A percentile compares a stretch with the other conserved stretches of the same genome.
phyloP scores from a whole-genome alignment of 192 early-diverging fungal species.

The Linnemannia zychae region DNA sequence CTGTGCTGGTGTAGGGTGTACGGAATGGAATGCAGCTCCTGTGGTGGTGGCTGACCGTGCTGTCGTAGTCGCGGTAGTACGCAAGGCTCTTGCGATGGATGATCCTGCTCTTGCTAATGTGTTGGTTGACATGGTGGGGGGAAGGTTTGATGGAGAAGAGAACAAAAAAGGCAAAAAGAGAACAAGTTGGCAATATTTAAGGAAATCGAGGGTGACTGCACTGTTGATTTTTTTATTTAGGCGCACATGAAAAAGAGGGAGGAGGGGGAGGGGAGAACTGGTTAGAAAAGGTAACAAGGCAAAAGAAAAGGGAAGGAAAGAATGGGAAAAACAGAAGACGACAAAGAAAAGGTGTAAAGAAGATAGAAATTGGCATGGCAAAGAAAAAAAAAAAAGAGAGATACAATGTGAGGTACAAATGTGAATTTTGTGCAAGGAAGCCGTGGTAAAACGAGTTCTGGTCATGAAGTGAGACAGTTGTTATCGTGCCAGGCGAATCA shows the following conservation, averaged over 20 bases:
- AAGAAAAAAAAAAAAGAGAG: background rate
- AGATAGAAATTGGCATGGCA: background rate
- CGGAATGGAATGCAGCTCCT: background rate
- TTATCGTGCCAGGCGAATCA: background rate
- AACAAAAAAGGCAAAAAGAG: background rate
- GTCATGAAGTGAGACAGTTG: background rate
- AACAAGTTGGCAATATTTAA: background rate
- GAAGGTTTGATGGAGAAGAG: background rate
- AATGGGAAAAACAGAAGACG: background rate
- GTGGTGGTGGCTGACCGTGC: background rate
- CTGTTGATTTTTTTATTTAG: background rate
- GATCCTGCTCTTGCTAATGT: constrained; percentile 13
- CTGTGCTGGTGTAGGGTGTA: background rate
- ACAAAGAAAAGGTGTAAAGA: background rate
- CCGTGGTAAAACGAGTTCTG: background rate
- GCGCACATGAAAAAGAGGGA: background rate
- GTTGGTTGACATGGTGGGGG: background rate
- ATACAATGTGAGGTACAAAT: background rate
- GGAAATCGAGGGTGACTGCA: background rate
- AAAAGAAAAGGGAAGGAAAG: background rate
- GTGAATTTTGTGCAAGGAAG: background rate
- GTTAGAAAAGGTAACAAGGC: background rate
- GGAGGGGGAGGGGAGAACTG: background rate
- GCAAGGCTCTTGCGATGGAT: background rate
- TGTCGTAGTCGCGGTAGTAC: background rate